These are phyloP conservation scores for Leccinum solheimii DNA, from an alignment of 1,284 basidiomycete species.

Conservation along the genomic window DNA sequence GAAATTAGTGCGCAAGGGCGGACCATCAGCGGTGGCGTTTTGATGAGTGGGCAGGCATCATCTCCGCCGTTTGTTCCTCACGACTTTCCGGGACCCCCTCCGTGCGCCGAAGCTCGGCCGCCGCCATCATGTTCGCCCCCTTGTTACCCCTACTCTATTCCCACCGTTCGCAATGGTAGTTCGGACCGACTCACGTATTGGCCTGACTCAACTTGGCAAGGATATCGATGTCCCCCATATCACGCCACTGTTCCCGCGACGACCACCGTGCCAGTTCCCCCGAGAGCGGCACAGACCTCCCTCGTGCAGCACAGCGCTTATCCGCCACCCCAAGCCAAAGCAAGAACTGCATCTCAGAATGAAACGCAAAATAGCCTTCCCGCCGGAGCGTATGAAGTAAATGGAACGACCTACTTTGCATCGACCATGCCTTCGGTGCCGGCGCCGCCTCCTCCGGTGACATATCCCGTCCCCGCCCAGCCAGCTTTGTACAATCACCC, in stretches of 20 bases:
- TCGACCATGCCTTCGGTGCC: conserved; percentile 3
- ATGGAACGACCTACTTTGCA: conserved; percentile 39
- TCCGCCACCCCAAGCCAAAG: neutral
- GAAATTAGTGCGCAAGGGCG: conserved; percentile 10
- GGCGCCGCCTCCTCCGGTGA: conserved; percentile 3
- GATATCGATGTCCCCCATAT: conserved; percentile 33
- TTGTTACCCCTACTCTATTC: neutral
- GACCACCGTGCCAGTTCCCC: conserved; percentile 1
- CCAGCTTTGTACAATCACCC: conserved; percentile 9
- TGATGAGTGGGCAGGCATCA: conserved; percentile 22
- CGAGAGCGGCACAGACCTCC: neutral
- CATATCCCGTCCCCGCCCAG: conserved; percentile 13
- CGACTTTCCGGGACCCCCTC: conserved; percentile 25
- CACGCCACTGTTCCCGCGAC: conserved; percentile 26
- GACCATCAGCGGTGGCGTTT: conserved; percentile 29
- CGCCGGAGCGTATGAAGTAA: conserved; percentile 28
- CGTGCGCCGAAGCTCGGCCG: conserved; percentile 38
- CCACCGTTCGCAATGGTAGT: neutral
- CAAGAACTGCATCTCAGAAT: neutral
- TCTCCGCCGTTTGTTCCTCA: conserved; percentile 11
- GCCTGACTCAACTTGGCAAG: conserved; percentile 16
- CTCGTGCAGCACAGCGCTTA: conserved; percentile 6
- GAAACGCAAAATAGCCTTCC: conserved; percentile 12
- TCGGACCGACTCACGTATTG: conserved; percentile 19
- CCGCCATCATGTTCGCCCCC: conserved; percentile 32